Evolutionary conservation across 2,329 filamentous ascomycete genomes (phyloP).

Genomic region (Curvularia spicifera): DNA sequence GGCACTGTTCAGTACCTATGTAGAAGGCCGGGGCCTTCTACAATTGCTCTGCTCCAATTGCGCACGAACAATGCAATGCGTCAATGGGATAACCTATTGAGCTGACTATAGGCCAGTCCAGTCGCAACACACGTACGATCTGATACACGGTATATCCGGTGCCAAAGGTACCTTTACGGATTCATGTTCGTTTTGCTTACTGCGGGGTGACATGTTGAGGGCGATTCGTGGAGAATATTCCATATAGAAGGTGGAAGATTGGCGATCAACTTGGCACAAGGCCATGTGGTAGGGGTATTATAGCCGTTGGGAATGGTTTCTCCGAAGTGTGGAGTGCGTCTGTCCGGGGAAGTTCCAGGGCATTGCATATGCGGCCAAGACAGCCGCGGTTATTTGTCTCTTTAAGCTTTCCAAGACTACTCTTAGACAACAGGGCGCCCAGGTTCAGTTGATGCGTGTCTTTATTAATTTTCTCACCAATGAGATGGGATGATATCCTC

Average conservation of each 20-base stretch:
- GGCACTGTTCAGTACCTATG: not conserved
- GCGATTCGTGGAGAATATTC: constrained; percentile 13
- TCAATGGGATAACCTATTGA: not conserved
- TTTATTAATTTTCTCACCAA: not conserved
- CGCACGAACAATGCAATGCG: not conserved
- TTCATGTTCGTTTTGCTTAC: not conserved
- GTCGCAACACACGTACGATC: not conserved
- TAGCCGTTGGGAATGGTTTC: constrained; percentile 6
- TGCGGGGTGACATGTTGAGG: not conserved
- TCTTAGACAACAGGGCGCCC: not conserved
- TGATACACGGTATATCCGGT: constrained; percentile 2
- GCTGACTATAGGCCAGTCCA: not conserved
- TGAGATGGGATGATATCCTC: not conserved
- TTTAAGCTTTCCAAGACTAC: constrained; percentile 3
- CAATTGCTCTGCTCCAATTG: not conserved
- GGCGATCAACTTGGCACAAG: not conserved
- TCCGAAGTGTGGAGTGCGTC: constrained; percentile 1
- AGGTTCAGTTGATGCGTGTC: not conserved
- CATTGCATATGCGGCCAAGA: not conserved
- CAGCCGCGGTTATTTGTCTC: constrained; percentile 1
- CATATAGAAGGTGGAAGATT: not conserved
- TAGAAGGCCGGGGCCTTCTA: not conserved
- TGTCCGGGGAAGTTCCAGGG: constrained; percentile 6
- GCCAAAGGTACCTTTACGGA: not conserved
- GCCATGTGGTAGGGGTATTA: constrained; percentile 1